A percentile compares a stretch with the other conserved stretches of the same genome.
These are phyloP conservation scores for Boletus pseudo-olivaceus DNA, from an alignment of 768 basidiomycete species.

Conservation along the genomic window DNA sequence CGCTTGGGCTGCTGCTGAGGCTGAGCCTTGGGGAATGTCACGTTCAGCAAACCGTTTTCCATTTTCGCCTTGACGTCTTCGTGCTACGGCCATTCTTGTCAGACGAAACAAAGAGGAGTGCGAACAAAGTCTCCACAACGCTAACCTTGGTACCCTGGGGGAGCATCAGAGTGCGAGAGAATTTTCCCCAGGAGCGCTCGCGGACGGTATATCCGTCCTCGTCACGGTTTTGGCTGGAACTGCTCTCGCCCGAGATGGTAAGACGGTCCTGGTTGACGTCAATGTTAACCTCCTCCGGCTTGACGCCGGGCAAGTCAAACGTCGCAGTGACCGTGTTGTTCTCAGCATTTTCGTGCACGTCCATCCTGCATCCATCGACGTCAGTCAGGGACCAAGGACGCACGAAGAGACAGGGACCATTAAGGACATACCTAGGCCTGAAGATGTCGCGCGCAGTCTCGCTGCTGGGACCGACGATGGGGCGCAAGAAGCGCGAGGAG, in stretches of 20 bases:
- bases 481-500: constrained; percentile 23
- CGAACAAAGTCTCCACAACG: not conserved
- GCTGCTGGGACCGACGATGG: constrained; percentile 1
- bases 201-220: constrained; percentile 35
- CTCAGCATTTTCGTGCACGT: constrained; percentile 48
- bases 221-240: constrained; percentile 30
- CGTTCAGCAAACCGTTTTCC: constrained; percentile 49
- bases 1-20: constrained; percentile 41
- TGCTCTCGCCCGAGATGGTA: constrained; percentile 49
- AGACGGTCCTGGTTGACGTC: constrained; percentile 50
- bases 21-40: constrained; percentile 50
- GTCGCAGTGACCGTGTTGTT: constrained; percentile 49
- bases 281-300: constrained; percentile 48
- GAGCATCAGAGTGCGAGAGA: constrained; percentile 45
- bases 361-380: constrained; percentile 40
- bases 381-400: not conserved
- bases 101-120: not conserved
- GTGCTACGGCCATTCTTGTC: constrained; percentile 13
- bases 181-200: constrained; percentile 48
- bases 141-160: constrained; percentile 48
- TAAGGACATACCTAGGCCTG: constrained; percentile 31
- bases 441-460: constrained; percentile 14
- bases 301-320: constrained; percentile 57
- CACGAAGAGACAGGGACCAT: not conserved
- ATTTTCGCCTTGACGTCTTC: constrained; percentile 41